phyloP scores from a whole-genome alignment of 139 green algal species.

The Chlamydomonas incerta region DNA sequence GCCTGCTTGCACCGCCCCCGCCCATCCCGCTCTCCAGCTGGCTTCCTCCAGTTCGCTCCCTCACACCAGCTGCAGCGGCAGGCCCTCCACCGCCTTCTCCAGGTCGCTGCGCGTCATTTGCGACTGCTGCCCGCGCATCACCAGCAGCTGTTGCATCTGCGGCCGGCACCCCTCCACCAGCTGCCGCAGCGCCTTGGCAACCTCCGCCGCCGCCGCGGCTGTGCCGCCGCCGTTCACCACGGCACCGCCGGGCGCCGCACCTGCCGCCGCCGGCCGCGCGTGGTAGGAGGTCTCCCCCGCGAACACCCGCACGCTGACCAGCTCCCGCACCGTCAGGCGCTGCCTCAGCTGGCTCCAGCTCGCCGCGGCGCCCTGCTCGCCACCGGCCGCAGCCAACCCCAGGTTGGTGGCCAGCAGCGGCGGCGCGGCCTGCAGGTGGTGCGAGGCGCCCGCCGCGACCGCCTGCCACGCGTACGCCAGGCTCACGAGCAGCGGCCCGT shows the following conservation, averaged over 20 bases:
- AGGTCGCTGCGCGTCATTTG: conserved; percentile 55
- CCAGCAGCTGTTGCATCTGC: conserved; percentile 56
- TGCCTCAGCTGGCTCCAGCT: background rate
- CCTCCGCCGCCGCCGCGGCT: background rate
- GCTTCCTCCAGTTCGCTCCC: no score
- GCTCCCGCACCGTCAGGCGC: background rate
- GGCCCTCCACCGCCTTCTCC: conserved; percentile 38
- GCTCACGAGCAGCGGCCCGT: no score
- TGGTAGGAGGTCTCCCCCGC: conserved; percentile 52
- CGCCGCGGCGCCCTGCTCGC: background rate
- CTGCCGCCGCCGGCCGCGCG: no score
- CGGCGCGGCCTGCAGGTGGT: no score
- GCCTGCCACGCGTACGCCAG: background rate
- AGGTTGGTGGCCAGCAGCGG: background rate
- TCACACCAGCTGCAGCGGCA: no score
- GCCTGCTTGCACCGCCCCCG: no score
- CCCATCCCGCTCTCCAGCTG: no score
- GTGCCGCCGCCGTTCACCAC: no score
- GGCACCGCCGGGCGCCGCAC: no score
- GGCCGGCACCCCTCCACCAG: conserved; percentile 40
- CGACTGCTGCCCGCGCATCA: conserved; percentile 50
- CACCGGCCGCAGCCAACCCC: no score
- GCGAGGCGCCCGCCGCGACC: background rate
- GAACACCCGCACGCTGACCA: conserved; percentile 57
- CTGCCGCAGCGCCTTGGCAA: conserved; percentile 17